Evolutionary conservation across 768 basidiomycete species (phyloP), one percentile per base, ranked within the genome.

Genomic region (Amyloporia xantha): DNA sequence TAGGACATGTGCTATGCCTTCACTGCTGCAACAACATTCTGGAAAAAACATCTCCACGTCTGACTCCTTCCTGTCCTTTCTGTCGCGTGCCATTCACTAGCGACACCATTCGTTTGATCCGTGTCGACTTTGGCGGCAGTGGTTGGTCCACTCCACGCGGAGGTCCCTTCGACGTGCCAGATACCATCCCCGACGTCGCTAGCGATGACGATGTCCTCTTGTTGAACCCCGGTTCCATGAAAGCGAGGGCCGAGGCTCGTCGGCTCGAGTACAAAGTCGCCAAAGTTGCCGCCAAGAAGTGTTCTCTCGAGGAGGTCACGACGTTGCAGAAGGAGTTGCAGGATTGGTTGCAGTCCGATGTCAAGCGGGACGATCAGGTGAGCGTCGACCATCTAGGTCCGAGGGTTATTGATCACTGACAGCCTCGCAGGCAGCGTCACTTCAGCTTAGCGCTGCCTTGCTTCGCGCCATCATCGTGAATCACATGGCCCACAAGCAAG

Each of bases 381-480:
- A 59, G 78, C 73, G 44, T 58, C 61, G 57, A 53, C 33, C 47
- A 25, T 62, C 50, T 56, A 39, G 45, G 43, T 45, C 25, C 44
- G 9, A n/a, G 7, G 12, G 15, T 9, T 35, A n/a, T 24, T 39
- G 38, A 7, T 28, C 4, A 47, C 24, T 38, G 27, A 38, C 20
- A 19, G n/a, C 25, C 24, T 19, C 44, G 1, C 62, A 87, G 82
- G 70, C 75, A 50, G 76, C 81, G 57, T 81, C 86, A 24, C 78
- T 91, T 41, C 72, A 79, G 56, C 74, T 91, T 57, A 87, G 85
- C 68, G 82, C 86, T 58, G 81, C 83, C 43, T 78, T 91, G 42
- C 73, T 91, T 62, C 81, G 84, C 54, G 87, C 87, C 48, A 91
- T 91, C 64, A 76, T 91, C 50, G 77, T 85, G 70, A 91, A 91